Evolutionary conservation across 2,329 filamentous ascomycete species (phyloP).

Genomic region (Parascedosporium putredinis): DNA sequence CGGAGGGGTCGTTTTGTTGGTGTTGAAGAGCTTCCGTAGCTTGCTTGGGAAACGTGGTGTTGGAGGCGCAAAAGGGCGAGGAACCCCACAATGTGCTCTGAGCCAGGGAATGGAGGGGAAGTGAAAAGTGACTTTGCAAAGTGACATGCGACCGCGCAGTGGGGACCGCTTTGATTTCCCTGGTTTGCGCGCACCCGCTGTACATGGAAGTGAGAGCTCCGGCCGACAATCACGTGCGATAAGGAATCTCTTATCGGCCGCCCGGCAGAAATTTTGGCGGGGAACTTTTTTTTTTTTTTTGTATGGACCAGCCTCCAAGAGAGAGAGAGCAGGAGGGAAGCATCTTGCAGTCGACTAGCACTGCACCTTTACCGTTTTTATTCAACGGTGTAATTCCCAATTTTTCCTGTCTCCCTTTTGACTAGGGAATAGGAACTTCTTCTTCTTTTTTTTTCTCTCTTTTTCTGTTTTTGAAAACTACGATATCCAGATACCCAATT

Average conservation of each 20-base stretch:
- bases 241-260: constrained; percentile 8
- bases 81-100: not conserved
- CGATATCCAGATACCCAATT: not conserved
- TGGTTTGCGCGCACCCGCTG: too few species aligned
- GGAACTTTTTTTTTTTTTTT: constrained; percentile 17
- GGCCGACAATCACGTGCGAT: constrained; percentile 2
- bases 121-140: not conserved
- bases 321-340: too few species aligned
- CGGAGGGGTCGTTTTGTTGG: too few species aligned
- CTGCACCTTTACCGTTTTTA: not conserved
- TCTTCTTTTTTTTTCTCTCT: too few species aligned
- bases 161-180: too few species aligned
- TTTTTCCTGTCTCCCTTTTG: constrained; percentile 4
- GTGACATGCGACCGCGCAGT: not conserved
- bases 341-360: not conserved
- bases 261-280: constrained; percentile 29
- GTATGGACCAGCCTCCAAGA: not conserved
- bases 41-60: not conserved
- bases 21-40: not conserved
- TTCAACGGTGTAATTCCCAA: not conserved
- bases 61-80: not conserved
- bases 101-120: not conserved
- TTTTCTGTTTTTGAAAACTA: constrained; percentile 1
- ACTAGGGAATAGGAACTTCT: too few species aligned
- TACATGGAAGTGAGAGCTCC: too few species aligned